Evolutionary conservation across 2,329 filamentous ascomycete species (phyloP), one percentile per base, ranked within the genome.

Genomic region (Penicillium occitanis): DNA sequence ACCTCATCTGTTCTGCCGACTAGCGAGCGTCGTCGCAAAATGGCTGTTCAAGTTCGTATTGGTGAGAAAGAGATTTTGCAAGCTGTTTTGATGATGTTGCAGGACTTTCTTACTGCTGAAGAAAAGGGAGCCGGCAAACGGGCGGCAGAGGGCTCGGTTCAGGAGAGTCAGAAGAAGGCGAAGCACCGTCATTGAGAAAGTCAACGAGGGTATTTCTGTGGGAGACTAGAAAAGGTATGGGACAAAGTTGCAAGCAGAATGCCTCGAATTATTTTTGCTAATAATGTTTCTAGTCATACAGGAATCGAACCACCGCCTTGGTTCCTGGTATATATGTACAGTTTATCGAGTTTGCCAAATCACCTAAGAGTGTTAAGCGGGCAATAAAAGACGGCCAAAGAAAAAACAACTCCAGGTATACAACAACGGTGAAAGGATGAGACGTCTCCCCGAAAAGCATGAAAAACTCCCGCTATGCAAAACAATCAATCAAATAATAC

Each of bases 21-120:
- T 61, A 72, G 70, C 11, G 37, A 66, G 22, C 73, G 73, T 28
- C 78, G 79, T 37, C 71, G 76, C 14, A 80, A 78, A 51, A 90
- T 91, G 87, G 91, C 91, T 0, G 72, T 88, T 25, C 80, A 85
- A 61, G 89, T 93, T 42, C 85, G 91, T 67, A 77, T 88, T 2
- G 91, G 91, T 14, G 91, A 94, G 77, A 92, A 92, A 75, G 83
- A 84, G 70, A 80, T 93, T 5, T 73, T 93, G 28, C 77, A 82
- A 64, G 83, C 87, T 71, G 81, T 87, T 1, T 81, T 85, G 66
- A 70, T 68, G 58, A 77, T 75, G 69, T 74, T 82, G 40, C 70
- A 73, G 61, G 66, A 71, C 7, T 69, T 73, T 61, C 67, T 73
- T 37, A 66, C 66, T 33, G n/a, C 33, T 17, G 60, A 66, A 58